Base-by-base conservation (phyloP, 495 filamentous ascomycete genomes). In the Penicillium turbatum region DNA sequence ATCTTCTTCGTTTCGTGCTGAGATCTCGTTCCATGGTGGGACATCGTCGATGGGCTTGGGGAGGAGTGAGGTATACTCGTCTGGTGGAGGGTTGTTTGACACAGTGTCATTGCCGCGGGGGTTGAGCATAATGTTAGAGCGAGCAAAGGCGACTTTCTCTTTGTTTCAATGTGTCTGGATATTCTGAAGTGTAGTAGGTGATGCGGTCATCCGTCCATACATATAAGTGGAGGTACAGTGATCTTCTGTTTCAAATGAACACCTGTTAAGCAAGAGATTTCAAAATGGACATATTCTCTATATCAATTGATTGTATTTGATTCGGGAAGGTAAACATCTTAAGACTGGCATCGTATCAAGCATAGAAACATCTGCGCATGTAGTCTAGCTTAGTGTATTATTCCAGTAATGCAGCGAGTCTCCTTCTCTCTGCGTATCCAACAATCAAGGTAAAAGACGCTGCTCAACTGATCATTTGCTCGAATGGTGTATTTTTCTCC, bases 21-120 rank as follows among this genome's bases (percentile, higher is more conserved):
- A 47, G 17, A 35, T 35, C 32, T 40, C 47, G 45, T 53, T 35
- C 19, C 29, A 16, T 54, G 44, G 40, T 26, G 59, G 48, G 1
- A 41, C 35, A 5, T 59, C 34, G 29, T 64, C 56, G 4, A 55
- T 44, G 12, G 64, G 62, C 47, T 78, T 81, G 5, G 75, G 69
- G 4, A 83, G 59, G n/a, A 83, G 67, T 2, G 68, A 66, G 0
- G 79, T 78, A 44, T 67, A 66, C 57, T 82, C 80, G 43, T 68
- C 63, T 5, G 69, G 52, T 17, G 21, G 49, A 6, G 31, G 13
- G 8, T 2, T 24, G 8, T 2, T 32, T 32, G 48, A 9, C 2
- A 12, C 29, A 42, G 3, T 6, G 2, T 7, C 11, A 9, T 24
- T 34, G 15, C 11, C 24, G 29, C 13, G 2, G 24, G 7, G 0